These are phyloP conservation scores for Cruciata laevipes DNA, from an alignment of 257 asterid species.

Conservation along the genomic window DNA sequence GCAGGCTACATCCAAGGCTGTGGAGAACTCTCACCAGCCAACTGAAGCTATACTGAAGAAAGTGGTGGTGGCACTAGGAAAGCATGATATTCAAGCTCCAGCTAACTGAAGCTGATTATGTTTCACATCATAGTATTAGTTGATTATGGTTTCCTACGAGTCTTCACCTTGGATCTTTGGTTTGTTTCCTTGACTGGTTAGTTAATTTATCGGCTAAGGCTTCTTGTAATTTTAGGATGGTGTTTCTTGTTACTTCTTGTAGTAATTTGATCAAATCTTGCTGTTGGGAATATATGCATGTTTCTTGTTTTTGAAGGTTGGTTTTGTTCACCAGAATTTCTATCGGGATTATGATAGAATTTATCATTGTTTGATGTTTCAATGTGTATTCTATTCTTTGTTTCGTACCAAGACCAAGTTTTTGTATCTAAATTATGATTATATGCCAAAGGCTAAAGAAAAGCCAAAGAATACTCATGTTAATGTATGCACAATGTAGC, in stretches of 20 bases:
- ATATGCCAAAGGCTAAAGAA: not conserved
- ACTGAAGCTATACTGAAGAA: slow-evolving; percentile 69
- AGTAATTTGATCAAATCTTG: not conserved
- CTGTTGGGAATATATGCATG: not conserved
- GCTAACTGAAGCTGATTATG: slow-evolving; percentile 20
- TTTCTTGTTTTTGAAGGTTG: no score
- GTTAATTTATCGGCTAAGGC: not conserved
- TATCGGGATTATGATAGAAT: no score
- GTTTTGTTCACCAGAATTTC: no score
- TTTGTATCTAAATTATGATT: not conserved
- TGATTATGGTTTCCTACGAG: not conserved
- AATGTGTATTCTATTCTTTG: not conserved
- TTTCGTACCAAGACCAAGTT: not conserved
- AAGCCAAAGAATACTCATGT: not conserved
- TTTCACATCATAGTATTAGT: not conserved
- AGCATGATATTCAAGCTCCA: slow-evolving; percentile 62
- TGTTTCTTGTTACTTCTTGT: not conserved
- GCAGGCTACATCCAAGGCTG: slow-evolving; percentile 75
- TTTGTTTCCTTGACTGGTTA: not conserved
- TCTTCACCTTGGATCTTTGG: no score
- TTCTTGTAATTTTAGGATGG: not conserved
- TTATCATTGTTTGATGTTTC: no score
- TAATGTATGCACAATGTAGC: not conserved
- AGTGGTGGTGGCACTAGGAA: slow-evolving; percentile 73
- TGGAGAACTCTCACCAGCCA: slow-evolving; percentile 88